phyloP scores from a whole-genome alignment of 257 asterid genomes.

The Capsicum rhomboideum region DNA sequence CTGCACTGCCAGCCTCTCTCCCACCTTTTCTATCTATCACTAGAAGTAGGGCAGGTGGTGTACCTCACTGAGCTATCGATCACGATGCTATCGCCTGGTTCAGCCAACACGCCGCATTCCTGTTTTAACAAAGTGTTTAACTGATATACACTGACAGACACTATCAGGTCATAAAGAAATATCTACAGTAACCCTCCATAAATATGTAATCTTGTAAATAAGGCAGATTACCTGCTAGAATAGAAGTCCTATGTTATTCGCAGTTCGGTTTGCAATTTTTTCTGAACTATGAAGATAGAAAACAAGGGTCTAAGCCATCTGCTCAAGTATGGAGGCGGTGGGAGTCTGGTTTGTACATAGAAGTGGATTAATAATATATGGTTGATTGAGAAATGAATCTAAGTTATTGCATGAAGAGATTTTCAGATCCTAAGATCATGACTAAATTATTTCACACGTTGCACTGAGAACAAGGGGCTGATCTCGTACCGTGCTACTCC shows the following conservation, averaged over 20 bases:
- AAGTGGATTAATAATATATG: not conserved
- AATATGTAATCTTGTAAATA: not conserved
- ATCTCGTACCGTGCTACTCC: not conserved
- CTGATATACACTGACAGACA: not conserved
- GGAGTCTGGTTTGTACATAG: not conserved
- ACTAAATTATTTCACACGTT: not conserved
- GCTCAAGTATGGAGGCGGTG: not conserved
- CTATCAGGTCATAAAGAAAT: not conserved
- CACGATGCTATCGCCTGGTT: not conserved
- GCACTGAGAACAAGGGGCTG: not conserved
- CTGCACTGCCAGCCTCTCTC: not conserved
- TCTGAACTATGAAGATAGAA: not conserved
- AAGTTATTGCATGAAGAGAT: not conserved
- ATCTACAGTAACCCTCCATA: not conserved
- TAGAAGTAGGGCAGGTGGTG: not conserved
- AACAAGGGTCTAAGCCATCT: not conserved
- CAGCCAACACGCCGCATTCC: not conserved
- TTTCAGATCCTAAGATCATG: not conserved
- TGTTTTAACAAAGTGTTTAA: not conserved
- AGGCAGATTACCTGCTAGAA: not conserved
- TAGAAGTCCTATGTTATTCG: not conserved
- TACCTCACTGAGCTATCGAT: not conserved
- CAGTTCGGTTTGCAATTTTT: not conserved
- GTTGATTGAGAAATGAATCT: not conserved
- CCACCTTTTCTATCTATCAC: not conserved